phyloP scores from a whole-genome alignment of 2,329 filamentous ascomycete species.

The Blastomyces parvus region DNA sequence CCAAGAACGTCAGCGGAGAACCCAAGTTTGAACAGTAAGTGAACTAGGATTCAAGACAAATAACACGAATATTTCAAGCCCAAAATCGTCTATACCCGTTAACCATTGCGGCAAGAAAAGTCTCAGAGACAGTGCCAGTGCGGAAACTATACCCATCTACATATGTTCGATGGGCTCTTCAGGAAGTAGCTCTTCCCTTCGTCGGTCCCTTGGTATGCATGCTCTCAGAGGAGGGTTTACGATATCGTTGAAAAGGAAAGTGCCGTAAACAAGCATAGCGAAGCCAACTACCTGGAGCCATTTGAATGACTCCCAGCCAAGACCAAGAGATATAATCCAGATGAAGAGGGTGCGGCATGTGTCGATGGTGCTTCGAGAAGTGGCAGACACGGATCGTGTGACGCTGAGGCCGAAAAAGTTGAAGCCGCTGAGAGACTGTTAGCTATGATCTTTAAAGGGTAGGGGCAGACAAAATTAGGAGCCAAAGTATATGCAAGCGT shows the following conservation, averaged over 20 bases:
- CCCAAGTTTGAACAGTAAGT: background rate
- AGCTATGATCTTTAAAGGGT: slow-evolving; percentile 8
- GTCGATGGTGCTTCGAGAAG: slow-evolving; percentile 89
- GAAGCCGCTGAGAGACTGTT: slow-evolving; percentile 58
- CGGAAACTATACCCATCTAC: slow-evolving; percentile 17
- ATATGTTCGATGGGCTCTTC: slow-evolving; percentile 76
- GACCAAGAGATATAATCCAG: slow-evolving; percentile 84
- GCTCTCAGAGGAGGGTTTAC: slow-evolving; percentile 69
- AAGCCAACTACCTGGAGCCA: slow-evolving; percentile 91
- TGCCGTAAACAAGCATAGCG: slow-evolving; percentile 83
- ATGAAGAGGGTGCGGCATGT: slow-evolving; percentile 97
- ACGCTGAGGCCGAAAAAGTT: slow-evolving; percentile 98
- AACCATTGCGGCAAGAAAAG: background rate
- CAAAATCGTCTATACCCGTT: background rate
- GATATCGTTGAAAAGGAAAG: slow-evolving; percentile 91
- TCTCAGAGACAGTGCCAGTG: background rate
- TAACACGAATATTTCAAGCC: background rate
- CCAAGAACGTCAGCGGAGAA: background rate
- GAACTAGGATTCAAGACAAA: background rate
- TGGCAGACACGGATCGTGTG: slow-evolving; percentile 80
- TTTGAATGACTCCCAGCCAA: slow-evolving; percentile 97
- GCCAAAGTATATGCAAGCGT: background rate
- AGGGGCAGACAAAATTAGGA: background rate
- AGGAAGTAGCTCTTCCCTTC: slow-evolving; percentile 50
- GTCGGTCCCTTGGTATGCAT: slow-evolving; percentile 45